These are phyloP conservation scores for Mycena capillaripes DNA, from an alignment of 768 basidiomycete genomes.

Conservation along the genomic window DNA sequence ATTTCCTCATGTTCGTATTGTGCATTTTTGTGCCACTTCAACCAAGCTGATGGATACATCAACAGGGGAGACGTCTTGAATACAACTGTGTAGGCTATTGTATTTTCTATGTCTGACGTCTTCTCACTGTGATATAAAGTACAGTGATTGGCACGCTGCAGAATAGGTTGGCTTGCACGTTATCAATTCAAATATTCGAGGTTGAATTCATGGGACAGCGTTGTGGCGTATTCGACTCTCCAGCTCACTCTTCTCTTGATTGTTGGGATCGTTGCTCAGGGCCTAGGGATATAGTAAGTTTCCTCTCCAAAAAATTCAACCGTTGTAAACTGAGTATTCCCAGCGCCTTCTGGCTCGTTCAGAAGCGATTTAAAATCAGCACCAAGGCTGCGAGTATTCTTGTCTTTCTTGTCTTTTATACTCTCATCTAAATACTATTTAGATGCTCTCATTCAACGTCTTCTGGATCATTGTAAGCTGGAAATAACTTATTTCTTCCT, in stretches of 20 bases:
- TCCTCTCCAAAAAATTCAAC: background rate
- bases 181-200: background rate
- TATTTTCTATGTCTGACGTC: slow-evolving; percentile 4
- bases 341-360: slow-evolving; percentile 78
- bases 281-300: slow-evolving; percentile 75
- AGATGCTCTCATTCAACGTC: slow-evolving; percentile 82
- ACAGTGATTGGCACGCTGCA: slow-evolving; percentile 82
- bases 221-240: slow-evolving; percentile 81
- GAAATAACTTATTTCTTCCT: background rate
- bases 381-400: slow-evolving; percentile 67
- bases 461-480: slow-evolving; percentile 75
- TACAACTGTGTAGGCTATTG: slow-evolving; percentile 71
- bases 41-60: background rate
- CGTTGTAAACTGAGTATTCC: background rate
- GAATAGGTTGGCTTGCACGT: slow-evolving; percentile 63
- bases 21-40: background rate
- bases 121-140: slow-evolving; percentile 46
- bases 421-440: background rate
- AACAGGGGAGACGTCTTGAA: slow-evolving; percentile 83
- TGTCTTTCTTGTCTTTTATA: background rate
- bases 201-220: slow-evolving; percentile 50
- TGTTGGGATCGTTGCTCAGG: slow-evolving; percentile 76
- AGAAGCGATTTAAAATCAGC: slow-evolving; percentile 72
- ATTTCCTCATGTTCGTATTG: slow-evolving; percentile 76
- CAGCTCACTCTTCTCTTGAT: slow-evolving; percentile 76